A percentile compares a stretch with the other conserved stretches of the same genome.
Conservation (phyloP, 495 filamentous ascomycete genomes). For the Penicillium pulvis region DNA sequence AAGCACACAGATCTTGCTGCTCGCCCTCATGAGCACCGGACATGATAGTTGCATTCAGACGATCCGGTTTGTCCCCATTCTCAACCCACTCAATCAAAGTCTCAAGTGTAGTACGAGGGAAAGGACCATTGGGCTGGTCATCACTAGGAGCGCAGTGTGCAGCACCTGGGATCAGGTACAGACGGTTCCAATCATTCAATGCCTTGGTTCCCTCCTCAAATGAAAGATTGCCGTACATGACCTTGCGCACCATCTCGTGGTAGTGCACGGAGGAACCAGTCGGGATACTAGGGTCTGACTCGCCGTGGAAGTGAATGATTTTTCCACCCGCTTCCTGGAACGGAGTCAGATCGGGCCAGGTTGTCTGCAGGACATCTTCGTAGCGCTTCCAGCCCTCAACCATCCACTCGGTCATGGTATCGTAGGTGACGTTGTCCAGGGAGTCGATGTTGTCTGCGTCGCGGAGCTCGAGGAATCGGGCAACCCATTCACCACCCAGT, state of each 20-base stretch:
- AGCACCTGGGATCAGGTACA: too few relatives aligned
- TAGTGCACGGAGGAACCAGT: conserved; percentile 49
- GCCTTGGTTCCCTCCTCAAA: conserved; percentile 37
- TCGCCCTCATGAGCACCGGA: conserved; percentile 35
- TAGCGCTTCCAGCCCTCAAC: conserved; percentile 18
- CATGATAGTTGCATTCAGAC: conserved; percentile 31
- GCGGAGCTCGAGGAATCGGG: conserved; percentile 23
- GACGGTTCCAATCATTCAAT: too few relatives aligned
- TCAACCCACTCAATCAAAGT: conserved; percentile 54
- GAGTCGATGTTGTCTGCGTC: conserved; percentile 32
- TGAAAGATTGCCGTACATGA: conserved; percentile 47
- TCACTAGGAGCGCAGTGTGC: conserved; percentile 26
- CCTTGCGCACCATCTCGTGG: conserved; percentile 49
- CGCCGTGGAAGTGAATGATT: conserved; percentile 53
- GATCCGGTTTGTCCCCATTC: conserved; percentile 40
- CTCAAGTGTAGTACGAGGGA: conserved; percentile 45
- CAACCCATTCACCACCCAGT: conserved; percentile 41
- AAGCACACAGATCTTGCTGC: not conserved
- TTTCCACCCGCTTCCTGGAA: conserved; percentile 52
- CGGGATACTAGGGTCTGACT: conserved; percentile 50
- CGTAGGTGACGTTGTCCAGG: conserved; percentile 50
- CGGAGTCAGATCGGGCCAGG: conserved; percentile 48
- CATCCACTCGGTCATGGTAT: conserved; percentile 52
- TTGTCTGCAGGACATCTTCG: conserved; percentile 25
- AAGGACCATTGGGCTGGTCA: conserved; percentile 43